Conservation (phyloP, 2,329 filamentous ascomycete genomes). For the Neurospora sp. region DNA sequence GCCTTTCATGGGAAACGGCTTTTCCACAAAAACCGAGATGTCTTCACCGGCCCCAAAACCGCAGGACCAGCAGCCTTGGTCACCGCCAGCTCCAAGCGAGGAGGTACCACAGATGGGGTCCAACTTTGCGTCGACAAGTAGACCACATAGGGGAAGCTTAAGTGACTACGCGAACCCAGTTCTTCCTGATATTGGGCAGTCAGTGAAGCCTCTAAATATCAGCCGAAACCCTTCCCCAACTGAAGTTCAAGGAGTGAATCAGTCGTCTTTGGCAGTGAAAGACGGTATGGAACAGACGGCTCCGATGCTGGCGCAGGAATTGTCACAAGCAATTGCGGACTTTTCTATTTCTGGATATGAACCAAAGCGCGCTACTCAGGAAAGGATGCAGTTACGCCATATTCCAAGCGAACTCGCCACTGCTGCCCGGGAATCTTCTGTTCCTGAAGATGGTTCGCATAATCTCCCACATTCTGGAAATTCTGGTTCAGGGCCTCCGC, state of each 20-base stretch:
- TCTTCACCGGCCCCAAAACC: conserved; percentile 2
- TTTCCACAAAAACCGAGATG: conserved; percentile 2
- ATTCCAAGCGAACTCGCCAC: neutral
- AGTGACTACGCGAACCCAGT: conserved; percentile 6
- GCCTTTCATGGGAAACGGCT: conserved; percentile 13
- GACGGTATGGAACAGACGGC: neutral
- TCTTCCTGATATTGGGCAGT: conserved; percentile 7
- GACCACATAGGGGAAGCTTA: neutral
- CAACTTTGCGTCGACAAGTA: neutral
- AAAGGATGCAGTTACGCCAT: neutral
- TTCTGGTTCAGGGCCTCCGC: neutral
- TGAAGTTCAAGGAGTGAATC: neutral
- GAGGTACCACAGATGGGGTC: neutral
- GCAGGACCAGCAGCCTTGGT: conserved; percentile 1
- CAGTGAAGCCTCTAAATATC: conserved; percentile 10
- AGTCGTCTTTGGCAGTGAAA: neutral
- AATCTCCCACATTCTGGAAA: neutral
- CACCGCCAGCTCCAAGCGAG: neutral
- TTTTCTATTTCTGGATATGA: neutral
- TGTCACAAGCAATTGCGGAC: neutral
- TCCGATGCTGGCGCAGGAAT: neutral
- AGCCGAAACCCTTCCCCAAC: conserved; percentile 7
- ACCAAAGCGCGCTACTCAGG: neutral
- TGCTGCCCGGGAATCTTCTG: neutral
- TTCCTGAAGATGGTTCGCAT: neutral